phyloP scores from a whole-genome alignment of 2,329 filamentous ascomycete genomes.

The Fusarium incarnatum region DNA sequence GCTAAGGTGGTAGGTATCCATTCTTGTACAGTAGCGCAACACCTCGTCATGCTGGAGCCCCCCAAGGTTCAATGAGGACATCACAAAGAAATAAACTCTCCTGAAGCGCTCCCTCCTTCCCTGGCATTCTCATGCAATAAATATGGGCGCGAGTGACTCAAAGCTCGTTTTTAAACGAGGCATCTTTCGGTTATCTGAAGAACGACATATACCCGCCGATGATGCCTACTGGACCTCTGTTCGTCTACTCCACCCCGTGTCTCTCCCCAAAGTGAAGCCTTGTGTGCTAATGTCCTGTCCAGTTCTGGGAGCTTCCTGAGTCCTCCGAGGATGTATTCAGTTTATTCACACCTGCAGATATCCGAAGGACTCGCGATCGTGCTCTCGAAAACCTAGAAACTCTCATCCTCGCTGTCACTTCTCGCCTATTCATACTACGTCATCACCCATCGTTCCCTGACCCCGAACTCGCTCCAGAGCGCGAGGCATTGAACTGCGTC shows the following conservation, averaged over 20 bases:
- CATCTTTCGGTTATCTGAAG: constrained; percentile 95
- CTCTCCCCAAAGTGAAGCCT: constrained; percentile 13
- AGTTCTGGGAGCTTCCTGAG: constrained; percentile 99
- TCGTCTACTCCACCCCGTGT: constrained; percentile 53
- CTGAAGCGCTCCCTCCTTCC: constrained; percentile 28
- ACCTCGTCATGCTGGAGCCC: constrained; percentile 37
- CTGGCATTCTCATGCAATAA: constrained; percentile 44
- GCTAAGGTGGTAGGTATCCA: constrained; percentile 4
- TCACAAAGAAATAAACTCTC: constrained; percentile 26
- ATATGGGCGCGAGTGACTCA: constrained; percentile 97
- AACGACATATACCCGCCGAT: constrained; percentile 85
- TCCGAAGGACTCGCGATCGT: constrained; percentile 86
- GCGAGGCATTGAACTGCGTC: constrained; percentile 94
- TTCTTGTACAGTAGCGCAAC: constrained; percentile 9
- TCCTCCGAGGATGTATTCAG: constrained; percentile 97
- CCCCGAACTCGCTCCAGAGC: constrained; percentile 82
- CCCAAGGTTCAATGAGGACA: constrained; percentile 35
- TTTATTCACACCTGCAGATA: constrained; percentile 88
- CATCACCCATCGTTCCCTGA: constrained; percentile 94
- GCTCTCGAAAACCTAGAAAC: constrained; percentile 91
- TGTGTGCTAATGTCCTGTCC: constrained; percentile 35
- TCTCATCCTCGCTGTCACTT: constrained; percentile 84
- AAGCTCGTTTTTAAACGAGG: constrained; percentile 99
- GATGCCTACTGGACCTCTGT: constrained; percentile 95
- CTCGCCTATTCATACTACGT: constrained; percentile 82